phyloP scores from a whole-genome alignment of 139 green algal genomes.

The Chlamydomonas sphaeroides region DNA sequence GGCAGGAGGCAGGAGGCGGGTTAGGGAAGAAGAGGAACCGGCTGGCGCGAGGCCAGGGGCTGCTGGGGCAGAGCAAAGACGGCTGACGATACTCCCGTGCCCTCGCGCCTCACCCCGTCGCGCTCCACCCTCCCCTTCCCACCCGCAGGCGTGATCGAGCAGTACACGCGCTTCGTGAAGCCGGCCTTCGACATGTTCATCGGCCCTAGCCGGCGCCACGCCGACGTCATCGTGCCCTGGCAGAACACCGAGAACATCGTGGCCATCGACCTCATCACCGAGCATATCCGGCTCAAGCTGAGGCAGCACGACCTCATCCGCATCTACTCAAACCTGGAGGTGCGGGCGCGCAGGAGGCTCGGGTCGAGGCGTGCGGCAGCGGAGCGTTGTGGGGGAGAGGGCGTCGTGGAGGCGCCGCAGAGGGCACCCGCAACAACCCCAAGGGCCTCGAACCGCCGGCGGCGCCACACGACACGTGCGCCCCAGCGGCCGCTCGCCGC shows the following conservation, averaged over 20 bases:
- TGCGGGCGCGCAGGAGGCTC: background rate
- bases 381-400: background rate
- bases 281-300: conserved; percentile 96
- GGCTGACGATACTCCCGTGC: too few relatives aligned
- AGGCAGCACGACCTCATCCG: conserved; percentile 91
- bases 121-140: background rate
- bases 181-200: conserved; percentile 93
- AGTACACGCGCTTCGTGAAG: conserved; percentile 96
- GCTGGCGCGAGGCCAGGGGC: too few relatives aligned
- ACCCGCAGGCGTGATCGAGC: conserved; percentile 84
- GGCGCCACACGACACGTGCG: too few relatives aligned
- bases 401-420: background rate
- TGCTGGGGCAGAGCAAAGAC: too few relatives aligned
- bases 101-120: too few relatives aligned
- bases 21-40: too few relatives aligned
- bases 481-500: too few relatives aligned
- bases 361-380: too few relatives aligned
- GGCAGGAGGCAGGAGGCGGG: too few relatives aligned
- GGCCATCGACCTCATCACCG: conserved; percentile 97
- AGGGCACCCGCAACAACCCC: too few relatives aligned
- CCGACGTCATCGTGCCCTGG: conserved; percentile 97
- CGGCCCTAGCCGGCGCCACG: conserved; percentile 69
- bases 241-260: conserved; percentile 82
- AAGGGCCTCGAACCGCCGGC: too few relatives aligned
- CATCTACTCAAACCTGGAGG: conserved; percentile 91